Conservation (phyloP, 2,329 filamentous ascomycete genomes). For the Trichoderma arundinaceum region DNA sequence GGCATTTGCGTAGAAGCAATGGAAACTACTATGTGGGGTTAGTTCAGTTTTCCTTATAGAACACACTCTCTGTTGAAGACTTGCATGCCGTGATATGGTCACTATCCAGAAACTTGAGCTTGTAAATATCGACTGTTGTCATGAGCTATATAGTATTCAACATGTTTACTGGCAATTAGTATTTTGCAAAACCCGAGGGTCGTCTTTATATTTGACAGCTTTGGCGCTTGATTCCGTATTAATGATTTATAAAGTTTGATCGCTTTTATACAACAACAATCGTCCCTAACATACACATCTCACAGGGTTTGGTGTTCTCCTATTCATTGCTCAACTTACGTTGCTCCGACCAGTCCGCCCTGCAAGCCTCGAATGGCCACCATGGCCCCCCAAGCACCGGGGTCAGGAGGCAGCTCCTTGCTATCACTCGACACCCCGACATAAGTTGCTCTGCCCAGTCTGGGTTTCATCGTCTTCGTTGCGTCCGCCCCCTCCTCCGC, state of each 20-base stretch:
- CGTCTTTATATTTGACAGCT: neutral
- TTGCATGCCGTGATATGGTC: no score
- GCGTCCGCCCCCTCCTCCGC: slow-evolving; percentile 65
- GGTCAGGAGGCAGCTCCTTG: slow-evolving; percentile 65
- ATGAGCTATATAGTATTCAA: no score
- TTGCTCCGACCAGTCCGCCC: slow-evolving; percentile 34
- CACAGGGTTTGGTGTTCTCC: neutral
- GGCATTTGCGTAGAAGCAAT: no score
- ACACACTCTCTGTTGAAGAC: no score
- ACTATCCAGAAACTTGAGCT: no score
- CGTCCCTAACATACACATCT: neutral
- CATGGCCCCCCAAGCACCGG: slow-evolving; percentile 73
- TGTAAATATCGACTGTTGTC: no score
- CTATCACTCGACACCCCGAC: slow-evolving; percentile 62
- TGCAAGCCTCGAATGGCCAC: slow-evolving; percentile 54
- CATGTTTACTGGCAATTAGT: no score
- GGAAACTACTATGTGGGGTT: no score
- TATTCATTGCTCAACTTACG: neutral
- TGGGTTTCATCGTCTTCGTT: slow-evolving; percentile 69
- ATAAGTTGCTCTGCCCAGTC: slow-evolving; percentile 71
- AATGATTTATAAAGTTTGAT: neutral
- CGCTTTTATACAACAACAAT: neutral
- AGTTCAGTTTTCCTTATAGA: no score
- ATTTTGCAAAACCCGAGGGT: neutral
- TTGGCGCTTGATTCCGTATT: neutral